These are phyloP conservation scores for maize (Zea mays) DNA, from an alignment of 176 grass and related monocot species.

Conservation along the genomic window DNA sequence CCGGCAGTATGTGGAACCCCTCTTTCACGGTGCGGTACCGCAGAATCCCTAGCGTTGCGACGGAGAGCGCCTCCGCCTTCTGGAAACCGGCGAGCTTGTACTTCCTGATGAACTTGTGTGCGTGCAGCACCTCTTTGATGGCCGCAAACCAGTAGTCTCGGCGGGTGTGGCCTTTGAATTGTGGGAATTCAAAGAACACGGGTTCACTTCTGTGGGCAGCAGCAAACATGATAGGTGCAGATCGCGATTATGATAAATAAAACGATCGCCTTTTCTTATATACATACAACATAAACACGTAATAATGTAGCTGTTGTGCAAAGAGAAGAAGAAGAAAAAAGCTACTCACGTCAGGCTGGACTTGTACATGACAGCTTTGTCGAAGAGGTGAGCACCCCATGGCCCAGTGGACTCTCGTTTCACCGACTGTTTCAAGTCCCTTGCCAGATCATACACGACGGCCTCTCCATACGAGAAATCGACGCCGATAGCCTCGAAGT, in stretches of 20 bases:
- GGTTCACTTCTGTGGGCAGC: constrained; percentile 41
- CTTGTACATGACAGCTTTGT: constrained; percentile 94
- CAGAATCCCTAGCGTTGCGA: constrained; percentile 67
- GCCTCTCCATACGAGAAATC: constrained; percentile 75
- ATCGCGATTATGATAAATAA: not conserved
- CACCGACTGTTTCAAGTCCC: constrained; percentile 68
- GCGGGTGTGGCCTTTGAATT: constrained; percentile 77
- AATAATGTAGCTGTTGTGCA: not conserved
- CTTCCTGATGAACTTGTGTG: constrained; percentile 84
- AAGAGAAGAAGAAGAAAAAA: too few species aligned
- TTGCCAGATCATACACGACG: constrained; percentile 64
- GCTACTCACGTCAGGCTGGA: constrained; percentile 73
- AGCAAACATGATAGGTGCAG: not conserved
- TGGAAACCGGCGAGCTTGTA: constrained; percentile 59
- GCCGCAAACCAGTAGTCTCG: constrained; percentile 93
- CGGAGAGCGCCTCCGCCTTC: constrained; percentile 67
- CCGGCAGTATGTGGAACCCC: constrained; percentile 66
- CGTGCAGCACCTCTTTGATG: constrained; percentile 82
- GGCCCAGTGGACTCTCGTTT: constrained; percentile 87
- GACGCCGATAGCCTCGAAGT: constrained; percentile 81
- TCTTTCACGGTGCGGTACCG: constrained; percentile 77
- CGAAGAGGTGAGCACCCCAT: constrained; percentile 91
- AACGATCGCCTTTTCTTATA: not conserved
- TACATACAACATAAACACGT: not conserved
- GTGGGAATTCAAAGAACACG: constrained; percentile 84